Base-by-base conservation (phyloP, 257 asterid genomes). In the Solanum dulcamara region DNA sequence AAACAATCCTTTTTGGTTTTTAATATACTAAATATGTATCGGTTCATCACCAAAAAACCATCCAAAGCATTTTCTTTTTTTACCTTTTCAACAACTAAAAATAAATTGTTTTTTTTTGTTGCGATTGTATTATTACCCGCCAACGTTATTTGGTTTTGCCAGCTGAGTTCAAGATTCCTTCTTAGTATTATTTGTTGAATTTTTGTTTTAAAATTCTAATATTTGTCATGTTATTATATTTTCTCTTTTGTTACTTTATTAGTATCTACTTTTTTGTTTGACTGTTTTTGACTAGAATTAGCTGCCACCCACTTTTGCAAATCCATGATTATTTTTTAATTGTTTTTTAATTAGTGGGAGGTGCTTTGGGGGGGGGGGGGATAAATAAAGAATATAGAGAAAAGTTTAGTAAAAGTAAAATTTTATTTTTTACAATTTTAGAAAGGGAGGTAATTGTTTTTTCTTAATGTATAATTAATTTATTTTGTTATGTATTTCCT, bases 91-190 rank as follows among this genome's bases (percentile, higher is more conserved):
- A 82, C 20, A 59, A 26, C 74, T 60, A 5, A 57, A 81, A 53
- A 77, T 28, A 11, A 35, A 18, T 1, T 24, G 22, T n/a, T 44
- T 26, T 18, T 26, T 59, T 81, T 82, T 38, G 60, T 62, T 60
- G 62, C 7, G 75, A 62, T 82, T 40, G 85, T 17, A 40, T 79
- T 82, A 40, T 82, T 82, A 82, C 79, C 85, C 85, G 85, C 79
- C 85, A 82, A 82, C 79, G 8, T 24, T 82, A 38, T 59, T 57
- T 82, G 72, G 85, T 82, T 62, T 59, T 62, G 85, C 85, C 85
- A 59, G 85, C 85, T 62, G 85, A 82, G 13, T 82, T 82, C 42
- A 62, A 62, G 85, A 82, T 82, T 62, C 85, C 20, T 82, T 26
- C 30, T 82, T 18, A 57, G 30, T 57, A 15, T 50, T 51, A 11